Conservation (phyloP, 352 stramenopile genomes). For the Globisporangium carolinianum region DNA sequence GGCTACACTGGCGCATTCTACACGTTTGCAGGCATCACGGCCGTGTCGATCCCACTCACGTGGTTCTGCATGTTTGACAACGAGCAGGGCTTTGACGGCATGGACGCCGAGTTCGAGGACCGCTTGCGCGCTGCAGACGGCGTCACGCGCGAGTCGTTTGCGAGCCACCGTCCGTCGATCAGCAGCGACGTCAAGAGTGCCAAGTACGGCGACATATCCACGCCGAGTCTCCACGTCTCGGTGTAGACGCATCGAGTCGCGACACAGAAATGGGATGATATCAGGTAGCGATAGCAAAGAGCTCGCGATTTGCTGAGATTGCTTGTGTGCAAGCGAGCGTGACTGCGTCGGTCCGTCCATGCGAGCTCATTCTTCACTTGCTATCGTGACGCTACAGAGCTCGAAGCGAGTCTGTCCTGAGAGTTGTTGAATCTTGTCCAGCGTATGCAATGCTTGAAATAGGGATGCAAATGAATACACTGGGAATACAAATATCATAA, state of each 20-base stretch:
- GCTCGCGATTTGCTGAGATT: too few species aligned
- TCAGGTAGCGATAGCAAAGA: too few species aligned
- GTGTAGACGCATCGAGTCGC: constrained; percentile 1
- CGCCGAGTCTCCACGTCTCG: constrained; percentile 3
- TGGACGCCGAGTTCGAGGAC: constrained; percentile 53
- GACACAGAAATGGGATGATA: neutral
- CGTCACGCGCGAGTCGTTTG: constrained; percentile 14
- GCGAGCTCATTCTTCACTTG: too few species aligned
- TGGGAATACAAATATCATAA: too few species aligned
- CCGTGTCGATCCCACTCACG: constrained; percentile 49
- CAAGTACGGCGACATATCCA: constrained; percentile 11
- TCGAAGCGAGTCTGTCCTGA: too few species aligned
- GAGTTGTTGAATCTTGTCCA: too few species aligned
- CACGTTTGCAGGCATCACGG: constrained; percentile 43
- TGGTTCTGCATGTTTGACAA: constrained; percentile 69
- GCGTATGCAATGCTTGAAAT: too few species aligned
- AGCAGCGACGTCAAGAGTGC: neutral
- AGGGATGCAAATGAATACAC: too few species aligned
- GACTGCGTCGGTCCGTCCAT: too few species aligned
- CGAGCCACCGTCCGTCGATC: neutral
- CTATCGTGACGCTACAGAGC: too few species aligned
- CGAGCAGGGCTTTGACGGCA: constrained; percentile 39
- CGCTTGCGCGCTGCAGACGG: constrained; percentile 8
- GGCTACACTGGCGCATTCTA: constrained; percentile 57
- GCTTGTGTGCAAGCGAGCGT: too few species aligned